These are phyloP conservation scores for Trichophyton rubrum DNA, from an alignment of 2,329 filamentous ascomycete genomes.

Conservation along the genomic window DNA sequence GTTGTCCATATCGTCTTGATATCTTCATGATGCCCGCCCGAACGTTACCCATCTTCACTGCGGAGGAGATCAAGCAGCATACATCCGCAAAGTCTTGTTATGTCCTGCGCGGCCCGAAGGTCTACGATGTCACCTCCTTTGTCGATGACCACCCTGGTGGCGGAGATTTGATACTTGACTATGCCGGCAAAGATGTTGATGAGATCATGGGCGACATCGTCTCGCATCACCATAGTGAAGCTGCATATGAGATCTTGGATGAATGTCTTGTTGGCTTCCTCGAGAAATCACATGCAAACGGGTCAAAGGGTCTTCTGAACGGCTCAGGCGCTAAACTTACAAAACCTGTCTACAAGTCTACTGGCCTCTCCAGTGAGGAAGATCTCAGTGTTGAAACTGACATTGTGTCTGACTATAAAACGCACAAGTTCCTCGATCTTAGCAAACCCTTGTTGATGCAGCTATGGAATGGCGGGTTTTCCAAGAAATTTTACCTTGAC, in stretches of 20 bases:
- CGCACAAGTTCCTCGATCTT: slow-evolving; percentile 87
- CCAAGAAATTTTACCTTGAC: slow-evolving; percentile 90
- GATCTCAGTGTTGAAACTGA: slow-evolving; percentile 84
- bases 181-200: slow-evolving; percentile 74
- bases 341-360: slow-evolving; percentile 40
- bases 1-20: background rate
- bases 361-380: slow-evolving; percentile 79
- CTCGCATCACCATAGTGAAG: slow-evolving; percentile 77
- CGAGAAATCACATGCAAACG: slow-evolving; percentile 15
- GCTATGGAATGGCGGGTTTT: slow-evolving; percentile 77
- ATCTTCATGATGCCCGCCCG: slow-evolving; percentile 59
- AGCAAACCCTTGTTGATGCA: slow-evolving; percentile 74
- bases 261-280: slow-evolving; percentile 78
- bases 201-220: slow-evolving; percentile 68
- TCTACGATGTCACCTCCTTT: slow-evolving; percentile 92
- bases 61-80: slow-evolving; percentile 68
- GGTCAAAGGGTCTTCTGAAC: slow-evolving; percentile 28
- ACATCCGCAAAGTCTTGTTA: slow-evolving; percentile 76
- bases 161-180: slow-evolving; percentile 74
- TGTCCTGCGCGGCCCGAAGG: slow-evolving; percentile 77
- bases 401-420: slow-evolving; percentile 60
- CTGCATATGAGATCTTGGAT: slow-evolving; percentile 90
- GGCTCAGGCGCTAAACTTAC: slow-evolving; percentile 31
- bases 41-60: slow-evolving; percentile 71
- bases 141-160: slow-evolving; percentile 84